phyloP scores from a whole-genome alignment of 129 eudicot genomes.

The Flaveria linearis region DNA sequence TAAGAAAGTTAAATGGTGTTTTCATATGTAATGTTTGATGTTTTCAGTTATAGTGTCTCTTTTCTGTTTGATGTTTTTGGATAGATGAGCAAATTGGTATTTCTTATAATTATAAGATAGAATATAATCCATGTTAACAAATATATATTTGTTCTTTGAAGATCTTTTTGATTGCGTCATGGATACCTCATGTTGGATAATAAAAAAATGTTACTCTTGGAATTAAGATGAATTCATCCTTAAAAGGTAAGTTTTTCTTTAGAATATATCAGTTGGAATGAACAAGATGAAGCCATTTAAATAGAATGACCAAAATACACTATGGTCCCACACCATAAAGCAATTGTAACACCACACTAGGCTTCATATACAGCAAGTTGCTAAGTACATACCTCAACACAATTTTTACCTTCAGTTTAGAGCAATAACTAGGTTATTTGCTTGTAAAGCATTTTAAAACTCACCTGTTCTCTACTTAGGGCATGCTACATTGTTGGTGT shows the following conservation, averaged over 20 bases:
- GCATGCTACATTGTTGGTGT: not conserved
- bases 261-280: not conserved
- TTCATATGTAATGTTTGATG: not conserved
- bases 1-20: not conserved
- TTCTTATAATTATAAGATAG: too few relatives aligned
- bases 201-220: slow-evolving; percentile 7
- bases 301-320: not conserved
- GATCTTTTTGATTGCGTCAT: not conserved
- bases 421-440: not conserved
- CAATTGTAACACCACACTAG: not conserved
- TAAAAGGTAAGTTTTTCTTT: not conserved
- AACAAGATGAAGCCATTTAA: not conserved
- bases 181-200: not conserved
- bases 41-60: not conserved
- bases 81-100: not conserved
- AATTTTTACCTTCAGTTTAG: not conserved
- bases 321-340: not conserved
- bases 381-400: slow-evolving; percentile 2
- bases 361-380: not conserved
- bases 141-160: not conserved
- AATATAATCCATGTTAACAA: not conserved
- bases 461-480: not conserved
- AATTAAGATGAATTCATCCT: not conserved
- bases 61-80: not conserved
- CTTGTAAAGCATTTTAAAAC: slow-evolving; percentile 1